Base-by-base conservation (phyloP, 768 basidiomycete species). In the Termitomyces sp. region DNA sequence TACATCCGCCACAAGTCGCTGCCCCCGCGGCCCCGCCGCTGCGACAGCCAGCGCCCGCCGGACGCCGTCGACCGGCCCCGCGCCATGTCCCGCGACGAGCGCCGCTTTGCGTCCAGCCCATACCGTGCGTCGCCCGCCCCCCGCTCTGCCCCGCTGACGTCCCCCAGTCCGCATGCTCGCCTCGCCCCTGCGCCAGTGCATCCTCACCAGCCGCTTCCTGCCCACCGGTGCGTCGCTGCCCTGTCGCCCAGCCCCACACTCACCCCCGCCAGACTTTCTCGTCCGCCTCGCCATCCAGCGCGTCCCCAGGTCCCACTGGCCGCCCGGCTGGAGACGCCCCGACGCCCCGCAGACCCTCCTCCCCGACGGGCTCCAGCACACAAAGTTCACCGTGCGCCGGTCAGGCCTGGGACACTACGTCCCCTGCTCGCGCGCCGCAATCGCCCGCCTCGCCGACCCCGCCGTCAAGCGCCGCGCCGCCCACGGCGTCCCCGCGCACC, bases 31-130 rank as follows among this genome's bases (percentile, higher is more conserved):
- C 71, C 63, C 46, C 70, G 60, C 55, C 64, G 60, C 61, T 65
- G 62, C 54, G 28, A 46, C 22, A 12, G 7, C 12, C 26, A 12
- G 3, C 62, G 57, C 39, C 8, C 0, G 39, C 9, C 39, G 4
- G 3, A 18, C 8, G n/a, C 6, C 3, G 0, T 3, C 4, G 39
- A 41, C 39, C 39, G 4, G 16, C 79, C 77, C 13, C 76, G 86
- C 33, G 75, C 74, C 57, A 92, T 91, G 90, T 77, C 81, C 0
- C 63, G 66, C 42, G 73, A 82, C 63, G 89, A 92, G 72, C 74
- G 80, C 62, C 68, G 69, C 28, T 89, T 85, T 82, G 87, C 82
- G 82, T 79, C 87, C 12, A 89, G 82, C 66, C 89, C 90, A 55
- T 93, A 91, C 70, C 75, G 90, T 92, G 72, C 54, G 78, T 75